A percentile compares a stretch with the other conserved stretches of the same genome.
These are phyloP conservation scores for Puccinellia tenuiflora DNA, from an alignment of 176 grass and related monocot genomes.

Conservation along the genomic window DNA sequence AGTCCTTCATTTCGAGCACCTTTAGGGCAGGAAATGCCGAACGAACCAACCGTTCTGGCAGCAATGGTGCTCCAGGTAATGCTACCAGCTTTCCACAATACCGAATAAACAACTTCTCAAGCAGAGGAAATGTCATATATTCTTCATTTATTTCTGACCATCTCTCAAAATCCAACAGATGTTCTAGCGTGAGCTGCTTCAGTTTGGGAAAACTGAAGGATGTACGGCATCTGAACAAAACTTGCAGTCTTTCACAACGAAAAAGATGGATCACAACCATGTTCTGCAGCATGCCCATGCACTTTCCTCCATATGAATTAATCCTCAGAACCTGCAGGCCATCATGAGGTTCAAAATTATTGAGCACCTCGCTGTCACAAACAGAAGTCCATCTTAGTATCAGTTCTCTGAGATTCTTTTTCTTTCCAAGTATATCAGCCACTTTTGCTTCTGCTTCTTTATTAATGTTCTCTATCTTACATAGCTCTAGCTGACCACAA, in stretches of 20 bases:
- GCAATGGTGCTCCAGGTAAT: not conserved
- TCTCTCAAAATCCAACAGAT: not conserved
- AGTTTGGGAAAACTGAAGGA: not conserved
- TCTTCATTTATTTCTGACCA: not conserved
- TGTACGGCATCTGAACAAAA: not conserved
- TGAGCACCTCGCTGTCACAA: not conserved
- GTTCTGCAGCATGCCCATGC: not conserved
- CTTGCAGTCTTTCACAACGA: not conserved
- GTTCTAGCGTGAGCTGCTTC: not conserved
- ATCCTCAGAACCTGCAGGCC: not conserved
- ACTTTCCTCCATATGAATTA: not conserved
- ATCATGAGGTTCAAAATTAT: not conserved
- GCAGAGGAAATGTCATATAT: not conserved
- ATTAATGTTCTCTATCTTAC: not conserved
- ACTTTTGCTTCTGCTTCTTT: not conserved
- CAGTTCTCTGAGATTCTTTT: not conserved
- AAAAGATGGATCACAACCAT: not conserved
- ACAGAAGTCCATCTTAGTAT: not conserved
- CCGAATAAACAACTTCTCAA: not conserved
- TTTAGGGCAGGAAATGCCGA: not conserved
- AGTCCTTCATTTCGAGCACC: fast-evolving
- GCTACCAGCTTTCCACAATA: not conserved
- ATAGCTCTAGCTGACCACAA: not conserved
- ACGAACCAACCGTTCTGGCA: not conserved
- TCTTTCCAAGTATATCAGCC: not conserved